Percentiles rank a stretch among this genome's conserved stretches.
Conservation (phyloP, 768 basidiomycete species). For the Clitopilus hobsonii region DNA sequence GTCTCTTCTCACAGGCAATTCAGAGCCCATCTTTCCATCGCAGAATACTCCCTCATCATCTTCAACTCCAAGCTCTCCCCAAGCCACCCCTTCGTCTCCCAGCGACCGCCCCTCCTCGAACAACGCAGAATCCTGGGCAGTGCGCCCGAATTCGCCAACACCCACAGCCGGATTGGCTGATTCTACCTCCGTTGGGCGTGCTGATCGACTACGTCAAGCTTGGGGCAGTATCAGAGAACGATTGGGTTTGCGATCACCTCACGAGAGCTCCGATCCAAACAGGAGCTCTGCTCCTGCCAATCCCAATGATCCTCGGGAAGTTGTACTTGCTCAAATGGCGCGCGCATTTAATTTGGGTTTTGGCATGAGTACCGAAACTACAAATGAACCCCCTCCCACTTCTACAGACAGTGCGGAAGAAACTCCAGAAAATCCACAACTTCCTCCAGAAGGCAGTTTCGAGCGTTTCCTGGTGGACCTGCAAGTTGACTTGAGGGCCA, state of each 20-base stretch:
- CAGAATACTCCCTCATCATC: conserved; percentile 40
- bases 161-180: conserved; percentile 35
- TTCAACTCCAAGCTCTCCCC: conserved; percentile 17
- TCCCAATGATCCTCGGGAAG: conserved; percentile 52
- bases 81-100: conserved; percentile 7
- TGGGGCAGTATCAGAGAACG: conserved; percentile 70
- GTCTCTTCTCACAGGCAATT: conserved; percentile 72
- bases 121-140: conserved; percentile 7
- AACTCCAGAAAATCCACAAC: conserved; percentile 7
- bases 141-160: conserved; percentile 33
- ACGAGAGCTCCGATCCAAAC: conserved; percentile 6
- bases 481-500: conserved; percentile 65
- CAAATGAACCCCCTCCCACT: conserved; percentile 4
- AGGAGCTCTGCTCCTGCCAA: conserved; percentile 4
- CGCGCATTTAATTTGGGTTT: conserved; percentile 74
- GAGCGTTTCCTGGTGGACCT: conserved; percentile 78
- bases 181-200: conserved; percentile 25
- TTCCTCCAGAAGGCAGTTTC: conserved; percentile 61
- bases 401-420: neutral
- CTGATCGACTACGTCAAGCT: conserved; percentile 54
- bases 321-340: conserved; percentile 79
- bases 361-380: conserved; percentile 32
- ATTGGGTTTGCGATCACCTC: conserved; percentile 42
- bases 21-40: conserved; percentile 59
- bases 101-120: too few relatives aligned